phyloP scores from a whole-genome alignment of 2,329 filamentous ascomycete genomes.

The Neospermospora avenae region DNA sequence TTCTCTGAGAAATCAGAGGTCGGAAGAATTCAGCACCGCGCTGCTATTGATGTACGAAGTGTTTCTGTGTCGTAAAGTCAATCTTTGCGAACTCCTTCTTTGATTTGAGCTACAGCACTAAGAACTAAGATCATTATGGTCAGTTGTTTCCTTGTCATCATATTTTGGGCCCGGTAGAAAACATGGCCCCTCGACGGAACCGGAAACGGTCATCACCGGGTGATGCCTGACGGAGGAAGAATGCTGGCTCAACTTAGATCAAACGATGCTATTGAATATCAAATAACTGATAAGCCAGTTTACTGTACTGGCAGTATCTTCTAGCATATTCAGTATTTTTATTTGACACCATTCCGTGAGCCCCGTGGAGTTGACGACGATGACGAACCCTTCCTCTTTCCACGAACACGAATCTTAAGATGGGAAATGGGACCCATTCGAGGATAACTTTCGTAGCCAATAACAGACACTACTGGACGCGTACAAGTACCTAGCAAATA shows the following conservation, averaged over 20 bases:
- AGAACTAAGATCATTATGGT: background rate
- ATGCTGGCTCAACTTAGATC: background rate
- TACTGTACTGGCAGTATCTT: background rate
- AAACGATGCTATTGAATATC: background rate
- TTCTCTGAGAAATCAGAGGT: constrained; percentile 19
- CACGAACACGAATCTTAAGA: background rate
- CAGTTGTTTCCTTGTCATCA: background rate
- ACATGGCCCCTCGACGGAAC: background rate
- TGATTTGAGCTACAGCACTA: background rate
- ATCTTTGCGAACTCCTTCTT: background rate
- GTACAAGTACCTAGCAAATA: background rate
- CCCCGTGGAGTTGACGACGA: too few relatives aligned
- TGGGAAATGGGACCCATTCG: background rate
- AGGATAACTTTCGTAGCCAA: background rate
- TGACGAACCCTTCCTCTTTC: too few relatives aligned
- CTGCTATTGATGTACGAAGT: constrained; percentile 7
- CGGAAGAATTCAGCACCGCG: constrained; percentile 18
- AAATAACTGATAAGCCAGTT: background rate
- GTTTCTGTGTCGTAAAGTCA: constrained; percentile 11
- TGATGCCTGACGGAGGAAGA: background rate
- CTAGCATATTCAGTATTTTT: background rate
- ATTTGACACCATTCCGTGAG: background rate
- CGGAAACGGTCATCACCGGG: background rate
- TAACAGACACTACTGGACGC: background rate
- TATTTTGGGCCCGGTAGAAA: background rate